Evolutionary conservation across 2,329 filamentous ascomycete genomes (phyloP).

Genomic region (Trichoderma arundinaceum): DNA sequence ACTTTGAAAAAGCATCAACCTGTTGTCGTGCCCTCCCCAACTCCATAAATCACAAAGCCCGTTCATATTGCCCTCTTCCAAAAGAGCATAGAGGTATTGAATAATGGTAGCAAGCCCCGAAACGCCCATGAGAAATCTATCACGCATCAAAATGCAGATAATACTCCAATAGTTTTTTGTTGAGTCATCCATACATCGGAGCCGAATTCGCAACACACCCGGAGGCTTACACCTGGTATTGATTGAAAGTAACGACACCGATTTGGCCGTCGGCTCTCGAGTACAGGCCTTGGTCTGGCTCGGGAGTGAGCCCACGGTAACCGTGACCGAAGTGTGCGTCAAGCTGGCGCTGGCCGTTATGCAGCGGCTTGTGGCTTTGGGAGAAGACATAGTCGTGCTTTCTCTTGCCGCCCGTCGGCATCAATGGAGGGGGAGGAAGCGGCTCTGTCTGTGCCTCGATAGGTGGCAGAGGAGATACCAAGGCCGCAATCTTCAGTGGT

Average conservation of each 20-base stretch:
- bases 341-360: slow-evolving; percentile 47
- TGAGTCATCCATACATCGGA: not conserved
- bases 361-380: slow-evolving; percentile 42
- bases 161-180: slow-evolving; percentile 16
- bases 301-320: slow-evolving; percentile 38
- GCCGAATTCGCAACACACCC: not conserved
- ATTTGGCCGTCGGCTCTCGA: slow-evolving; percentile 46
- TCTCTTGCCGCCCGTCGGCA: slow-evolving; percentile 45
- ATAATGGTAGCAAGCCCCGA: slow-evolving; percentile 8
- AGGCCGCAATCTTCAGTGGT: slow-evolving; percentile 46
- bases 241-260: slow-evolving; percentile 42
- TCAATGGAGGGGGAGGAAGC: slow-evolving; percentile 37
- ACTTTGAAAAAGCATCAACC: slow-evolving; percentile 23
- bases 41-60: slow-evolving; percentile 36
- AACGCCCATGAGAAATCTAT: slow-evolving; percentile 30
- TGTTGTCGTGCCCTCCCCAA: slow-evolving; percentile 35
- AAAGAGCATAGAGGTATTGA: slow-evolving; percentile 17
- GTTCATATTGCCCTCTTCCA: slow-evolving; percentile 21
- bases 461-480: slow-evolving; percentile 45
- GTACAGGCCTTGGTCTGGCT: slow-evolving; percentile 44
- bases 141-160: slow-evolving; percentile 19
- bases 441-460: slow-evolving; percentile 46
- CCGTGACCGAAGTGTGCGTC: slow-evolving; percentile 42
- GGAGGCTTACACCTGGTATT: slow-evolving; percentile 35
- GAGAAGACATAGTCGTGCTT: slow-evolving; percentile 47